A percentile compares a stretch with the other conserved stretches of the same genome.
Evolutionary conservation across 2,329 filamentous ascomycete species (phyloP).

Genomic region (Alternaria rosae): DNA sequence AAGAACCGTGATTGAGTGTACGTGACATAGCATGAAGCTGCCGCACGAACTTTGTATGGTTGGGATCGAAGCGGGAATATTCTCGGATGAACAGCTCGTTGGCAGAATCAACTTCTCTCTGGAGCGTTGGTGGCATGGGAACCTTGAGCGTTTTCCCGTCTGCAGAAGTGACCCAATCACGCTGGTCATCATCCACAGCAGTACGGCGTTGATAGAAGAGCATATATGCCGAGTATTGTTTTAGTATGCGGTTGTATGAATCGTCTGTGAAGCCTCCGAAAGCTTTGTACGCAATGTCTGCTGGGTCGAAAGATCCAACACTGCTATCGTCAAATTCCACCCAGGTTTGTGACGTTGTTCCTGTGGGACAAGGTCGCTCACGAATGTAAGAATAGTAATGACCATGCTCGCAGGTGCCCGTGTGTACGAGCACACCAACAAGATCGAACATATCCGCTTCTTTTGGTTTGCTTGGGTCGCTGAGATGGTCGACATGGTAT

Average conservation of each 20-base stretch:
- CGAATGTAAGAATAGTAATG: conserved; percentile 98
- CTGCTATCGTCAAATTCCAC: conserved; percentile 94
- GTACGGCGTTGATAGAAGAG: conserved; percentile 90
- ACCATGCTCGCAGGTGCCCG: conserved; percentile 89
- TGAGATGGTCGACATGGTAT: conserved; percentile 87
- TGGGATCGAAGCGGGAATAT: conserved; percentile 80
- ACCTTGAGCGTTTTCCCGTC: conserved; percentile 56
- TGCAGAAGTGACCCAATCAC: conserved; percentile 50
- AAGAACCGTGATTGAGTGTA: conserved; percentile 57
- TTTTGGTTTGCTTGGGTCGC: conserved; percentile 63
- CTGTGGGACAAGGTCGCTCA: conserved; percentile 69
- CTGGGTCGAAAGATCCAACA: conserved; percentile 77
- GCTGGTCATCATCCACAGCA: conserved; percentile 59
- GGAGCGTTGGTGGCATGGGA: conserved; percentile 54
- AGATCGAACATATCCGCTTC: conserved; percentile 85
- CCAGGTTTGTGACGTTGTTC: conserved; percentile 66
- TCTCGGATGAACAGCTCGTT: conserved; percentile 77
- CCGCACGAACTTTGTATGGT: conserved; percentile 72
- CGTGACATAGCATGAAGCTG: conserved; percentile 67
- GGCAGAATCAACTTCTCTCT: conserved; percentile 69
- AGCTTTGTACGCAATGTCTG: conserved; percentile 75
- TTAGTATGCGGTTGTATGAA: conserved; percentile 35
- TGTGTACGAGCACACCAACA: conserved; percentile 93
- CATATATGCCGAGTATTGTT: conserved; percentile 83
- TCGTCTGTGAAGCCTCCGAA: conserved; percentile 61